A percentile compares a stretch with the other conserved stretches of the same genome.
Conservation (phyloP, 495 filamentous ascomycete species). For the Hypoxylon cercidicola region DNA sequence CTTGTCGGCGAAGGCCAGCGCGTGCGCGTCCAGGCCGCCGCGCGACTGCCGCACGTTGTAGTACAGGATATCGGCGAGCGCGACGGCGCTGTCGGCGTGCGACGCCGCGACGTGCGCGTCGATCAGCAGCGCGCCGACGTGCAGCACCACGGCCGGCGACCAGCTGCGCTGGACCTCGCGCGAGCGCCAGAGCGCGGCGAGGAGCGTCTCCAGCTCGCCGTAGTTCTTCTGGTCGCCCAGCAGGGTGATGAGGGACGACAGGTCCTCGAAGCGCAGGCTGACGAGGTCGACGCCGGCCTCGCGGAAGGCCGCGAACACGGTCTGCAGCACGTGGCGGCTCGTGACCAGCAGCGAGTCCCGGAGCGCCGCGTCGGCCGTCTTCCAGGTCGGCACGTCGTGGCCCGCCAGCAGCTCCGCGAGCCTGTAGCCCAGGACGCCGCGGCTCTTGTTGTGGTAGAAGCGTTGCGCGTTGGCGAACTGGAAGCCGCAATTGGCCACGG, state of each 20-base stretch:
- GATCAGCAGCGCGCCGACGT: constrained; percentile 66
- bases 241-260: constrained; percentile 65
- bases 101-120: constrained; percentile 65
- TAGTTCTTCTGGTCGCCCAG: constrained; percentile 70
- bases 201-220: constrained; percentile 66
- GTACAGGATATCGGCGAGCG: constrained; percentile 68
- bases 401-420: constrained; percentile 64
- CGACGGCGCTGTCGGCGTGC: constrained; percentile 56
- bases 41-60: constrained; percentile 71
- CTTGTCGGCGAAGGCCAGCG: constrained; percentile 65
- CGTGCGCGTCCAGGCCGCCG: constrained; percentile 63
- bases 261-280: constrained; percentile 60
- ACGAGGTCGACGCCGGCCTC: constrained; percentile 62
- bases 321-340: constrained; percentile 63
- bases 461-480: constrained; percentile 66
- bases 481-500: constrained; percentile 51
- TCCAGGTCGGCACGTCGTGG: constrained; percentile 49
- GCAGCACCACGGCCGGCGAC: constrained; percentile 62
- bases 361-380: constrained; percentile 54
- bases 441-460: constrained; percentile 59
- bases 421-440: constrained; percentile 65
- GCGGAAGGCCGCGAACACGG: constrained; percentile 52
- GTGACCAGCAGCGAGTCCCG: constrained; percentile 61
- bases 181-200: constrained; percentile 69
- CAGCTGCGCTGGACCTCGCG: constrained; percentile 69